Conservation (phyloP, 2,329 filamentous ascomycete genomes). For the Sporothrix euskadiensis region DNA sequence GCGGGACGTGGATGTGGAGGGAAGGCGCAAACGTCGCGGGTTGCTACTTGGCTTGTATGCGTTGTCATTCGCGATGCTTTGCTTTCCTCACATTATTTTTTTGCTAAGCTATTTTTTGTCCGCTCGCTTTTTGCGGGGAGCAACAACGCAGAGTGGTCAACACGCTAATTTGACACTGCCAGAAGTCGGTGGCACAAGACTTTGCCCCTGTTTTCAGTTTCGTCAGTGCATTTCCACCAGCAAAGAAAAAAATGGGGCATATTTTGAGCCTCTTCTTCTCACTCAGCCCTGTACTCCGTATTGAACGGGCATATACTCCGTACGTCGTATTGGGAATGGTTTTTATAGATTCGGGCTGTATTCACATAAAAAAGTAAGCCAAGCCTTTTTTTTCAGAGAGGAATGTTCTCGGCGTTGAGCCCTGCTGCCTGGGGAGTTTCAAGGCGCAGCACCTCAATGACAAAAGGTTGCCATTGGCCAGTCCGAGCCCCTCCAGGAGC, state of each 20-base stretch:
- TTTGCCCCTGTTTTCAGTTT: neutral
- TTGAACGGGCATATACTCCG: neutral
- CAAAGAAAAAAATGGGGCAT: neutral
- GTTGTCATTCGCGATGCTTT: conserved; percentile 13
- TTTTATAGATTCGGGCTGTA: neutral
- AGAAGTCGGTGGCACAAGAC: neutral
- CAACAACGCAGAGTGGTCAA: neutral
- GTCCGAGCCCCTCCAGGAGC: neutral
- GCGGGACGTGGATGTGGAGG: neutral
- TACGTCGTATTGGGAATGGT: no score
- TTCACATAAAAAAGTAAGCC: neutral
- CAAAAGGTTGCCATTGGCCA: neutral
- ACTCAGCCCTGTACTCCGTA: neutral
- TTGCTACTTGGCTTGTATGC: neutral
- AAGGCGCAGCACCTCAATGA: neutral
- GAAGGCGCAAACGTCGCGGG: neutral
- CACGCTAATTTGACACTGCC: neutral
- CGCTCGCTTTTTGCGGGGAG: neutral
- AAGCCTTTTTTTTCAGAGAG: neutral
- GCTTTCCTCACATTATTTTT: neutral
- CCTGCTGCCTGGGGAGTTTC: neutral
- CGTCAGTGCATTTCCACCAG: neutral
- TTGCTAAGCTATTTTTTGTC: neutral
- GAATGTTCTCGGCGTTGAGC: neutral
- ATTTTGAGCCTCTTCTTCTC: neutral